Conservation (phyloP, 2,329 filamentous ascomycete species). For the Davidsoniella australis region DNA sequence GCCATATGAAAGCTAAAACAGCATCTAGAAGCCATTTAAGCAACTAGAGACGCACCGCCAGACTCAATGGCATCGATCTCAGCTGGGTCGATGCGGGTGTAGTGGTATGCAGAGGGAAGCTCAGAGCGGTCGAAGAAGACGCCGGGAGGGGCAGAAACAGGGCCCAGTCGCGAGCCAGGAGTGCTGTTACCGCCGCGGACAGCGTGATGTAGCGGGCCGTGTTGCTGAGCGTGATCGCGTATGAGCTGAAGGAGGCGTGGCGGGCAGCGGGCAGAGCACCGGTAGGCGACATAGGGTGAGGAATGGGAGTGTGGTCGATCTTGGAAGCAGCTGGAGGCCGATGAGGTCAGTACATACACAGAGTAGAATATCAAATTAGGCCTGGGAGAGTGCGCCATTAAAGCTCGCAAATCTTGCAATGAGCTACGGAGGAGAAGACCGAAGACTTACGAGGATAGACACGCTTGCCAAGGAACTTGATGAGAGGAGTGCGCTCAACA, state of each 20-base stretch:
- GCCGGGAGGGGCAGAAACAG: slow-evolving; percentile 53
- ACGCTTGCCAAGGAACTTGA: slow-evolving; percentile 45
- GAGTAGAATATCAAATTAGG: slow-evolving; percentile 12
- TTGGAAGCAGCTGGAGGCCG: slow-evolving; percentile 32
- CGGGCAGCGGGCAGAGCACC: slow-evolving; percentile 41
- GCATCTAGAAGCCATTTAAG: slow-evolving; percentile 1
- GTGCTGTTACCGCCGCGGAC: slow-evolving; percentile 39
- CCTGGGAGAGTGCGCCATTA: not conserved
- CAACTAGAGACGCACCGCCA: slow-evolving; percentile 50
- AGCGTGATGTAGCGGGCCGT: slow-evolving; percentile 52
- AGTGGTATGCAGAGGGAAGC: slow-evolving; percentile 68
- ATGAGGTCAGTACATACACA: slow-evolving; percentile 12
- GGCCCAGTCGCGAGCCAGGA: slow-evolving; percentile 53
- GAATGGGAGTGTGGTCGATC: slow-evolving; percentile 55
- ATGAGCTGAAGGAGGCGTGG: slow-evolving; percentile 52
- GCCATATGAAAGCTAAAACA: too few species aligned
- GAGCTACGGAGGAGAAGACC: not conserved
- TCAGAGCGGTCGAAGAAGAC: slow-evolving; percentile 79
- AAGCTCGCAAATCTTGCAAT: slow-evolving; percentile 8
- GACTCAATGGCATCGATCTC: slow-evolving; percentile 96
- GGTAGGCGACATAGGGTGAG: slow-evolving; percentile 55
- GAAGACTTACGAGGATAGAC: slow-evolving; percentile 35
- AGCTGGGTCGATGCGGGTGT: slow-evolving; percentile 51
- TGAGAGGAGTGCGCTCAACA: slow-evolving; percentile 43
- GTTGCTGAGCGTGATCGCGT: slow-evolving; percentile 64